Evolutionary conservation across 2,329 filamentous ascomycete species (phyloP).

Genomic region (Leptographium lundbergii): DNA sequence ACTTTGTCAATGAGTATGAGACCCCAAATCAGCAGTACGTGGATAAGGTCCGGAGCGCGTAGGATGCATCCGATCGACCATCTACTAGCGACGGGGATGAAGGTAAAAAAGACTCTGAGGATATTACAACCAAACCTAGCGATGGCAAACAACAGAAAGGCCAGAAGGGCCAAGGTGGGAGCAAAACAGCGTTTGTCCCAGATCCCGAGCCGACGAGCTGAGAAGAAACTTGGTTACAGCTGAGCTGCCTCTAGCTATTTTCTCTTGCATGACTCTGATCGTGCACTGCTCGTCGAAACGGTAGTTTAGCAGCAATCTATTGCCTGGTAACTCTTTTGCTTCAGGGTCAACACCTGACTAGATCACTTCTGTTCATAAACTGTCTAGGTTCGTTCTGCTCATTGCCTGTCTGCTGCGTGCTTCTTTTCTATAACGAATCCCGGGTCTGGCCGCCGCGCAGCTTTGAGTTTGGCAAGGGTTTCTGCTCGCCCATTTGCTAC

Average conservation of each 20-base stretch:
- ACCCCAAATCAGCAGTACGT: conserved; percentile 58
- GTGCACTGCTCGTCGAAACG: background rate
- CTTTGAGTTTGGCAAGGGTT: conserved; percentile 56
- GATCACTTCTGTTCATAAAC: background rate
- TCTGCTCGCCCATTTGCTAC: conserved; percentile 51
- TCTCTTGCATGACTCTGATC: background rate
- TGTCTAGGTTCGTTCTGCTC: background rate
- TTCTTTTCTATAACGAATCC: conserved; percentile 41
- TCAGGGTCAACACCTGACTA: background rate
- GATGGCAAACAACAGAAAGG: background rate
- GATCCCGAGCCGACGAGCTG: background rate
- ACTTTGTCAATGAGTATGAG: conserved; percentile 70
- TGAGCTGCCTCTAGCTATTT: background rate
- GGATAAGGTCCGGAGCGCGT: conserved; percentile 47
- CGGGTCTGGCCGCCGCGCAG: conserved; percentile 57
- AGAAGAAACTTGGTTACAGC: background rate
- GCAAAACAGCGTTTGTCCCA: background rate
- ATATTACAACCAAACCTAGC: background rate
- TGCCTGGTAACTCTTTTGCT: background rate
- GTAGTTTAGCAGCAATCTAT: background rate
- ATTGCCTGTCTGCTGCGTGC: background rate
- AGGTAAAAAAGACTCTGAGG: background rate
- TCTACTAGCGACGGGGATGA: background rate
- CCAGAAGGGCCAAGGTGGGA: background rate
- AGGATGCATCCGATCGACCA: conserved; percentile 3